Evolutionary conservation across 2,329 filamentous ascomycete genomes (phyloP).

Genomic region (Arthrobotrys pseudoclavata): DNA sequence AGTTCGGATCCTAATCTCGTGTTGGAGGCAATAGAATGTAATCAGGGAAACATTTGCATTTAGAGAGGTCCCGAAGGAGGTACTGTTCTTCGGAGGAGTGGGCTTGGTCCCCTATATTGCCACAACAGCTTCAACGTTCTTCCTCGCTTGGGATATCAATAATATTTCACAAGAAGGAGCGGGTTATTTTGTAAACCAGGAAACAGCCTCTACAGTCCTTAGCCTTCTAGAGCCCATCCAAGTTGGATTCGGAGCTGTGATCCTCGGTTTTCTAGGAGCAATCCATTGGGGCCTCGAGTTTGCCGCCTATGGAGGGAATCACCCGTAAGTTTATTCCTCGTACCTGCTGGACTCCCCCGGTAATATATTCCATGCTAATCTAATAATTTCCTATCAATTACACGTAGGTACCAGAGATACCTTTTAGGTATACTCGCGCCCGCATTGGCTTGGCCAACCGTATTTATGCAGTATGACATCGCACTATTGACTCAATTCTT

Average conservation of each 20-base stretch:
- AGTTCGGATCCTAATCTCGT: slow-evolving; percentile 25
- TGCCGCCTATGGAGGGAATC: slow-evolving; percentile 61
- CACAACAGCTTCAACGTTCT: slow-evolving; percentile 85
- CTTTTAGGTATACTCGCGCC: slow-evolving; percentile 84
- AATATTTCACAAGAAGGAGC: slow-evolving; percentile 74
- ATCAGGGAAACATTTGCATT: slow-evolving; percentile 79
- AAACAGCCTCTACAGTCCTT: slow-evolving; percentile 79
- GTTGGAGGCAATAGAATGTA: slow-evolving; percentile 69
- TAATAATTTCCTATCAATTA: neutral
- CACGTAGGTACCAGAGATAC: slow-evolving; percentile 76
- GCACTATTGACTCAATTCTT: slow-evolving; percentile 88
- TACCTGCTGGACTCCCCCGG: too few species aligned
- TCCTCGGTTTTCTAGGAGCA: slow-evolving; percentile 79
- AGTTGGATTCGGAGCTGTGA: slow-evolving; percentile 87
- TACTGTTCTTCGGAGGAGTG: slow-evolving; percentile 77
- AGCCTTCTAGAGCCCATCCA: slow-evolving; percentile 86
- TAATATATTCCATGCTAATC: neutral
- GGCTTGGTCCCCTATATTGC: slow-evolving; percentile 87
- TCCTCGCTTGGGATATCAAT: slow-evolving; percentile 85
- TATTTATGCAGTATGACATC: slow-evolving; percentile 82
- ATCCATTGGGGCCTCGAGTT: slow-evolving; percentile 78
- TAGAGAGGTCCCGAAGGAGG: slow-evolving; percentile 75
- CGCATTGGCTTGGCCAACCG: slow-evolving; percentile 87
- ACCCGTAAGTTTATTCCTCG: slow-evolving; percentile 25
- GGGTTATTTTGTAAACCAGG: slow-evolving; percentile 76